Evolutionary conservation across 2,329 filamentous ascomycete species (phyloP).

Genomic region (Exophiala lecanii-corni): DNA sequence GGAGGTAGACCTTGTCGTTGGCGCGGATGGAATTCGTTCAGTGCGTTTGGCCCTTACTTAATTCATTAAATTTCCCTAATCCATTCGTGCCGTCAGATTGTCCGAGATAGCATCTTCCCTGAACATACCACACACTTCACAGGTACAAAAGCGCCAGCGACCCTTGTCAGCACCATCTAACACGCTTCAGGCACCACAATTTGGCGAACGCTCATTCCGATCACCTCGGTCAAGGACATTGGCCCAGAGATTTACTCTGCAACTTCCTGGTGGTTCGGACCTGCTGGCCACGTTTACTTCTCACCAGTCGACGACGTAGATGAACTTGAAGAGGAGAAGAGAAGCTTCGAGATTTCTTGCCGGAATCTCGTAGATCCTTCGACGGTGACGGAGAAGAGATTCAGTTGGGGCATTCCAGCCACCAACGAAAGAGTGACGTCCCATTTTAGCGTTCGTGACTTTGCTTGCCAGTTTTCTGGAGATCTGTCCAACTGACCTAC

Average conservation of each 20-base stretch:
- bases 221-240: constrained; percentile 32
- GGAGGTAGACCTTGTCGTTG: constrained; percentile 29
- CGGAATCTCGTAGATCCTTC: constrained; percentile 32
- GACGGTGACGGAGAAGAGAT: constrained; percentile 15
- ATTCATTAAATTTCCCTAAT: no score
- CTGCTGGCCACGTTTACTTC: constrained; percentile 40
- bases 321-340: constrained; percentile 25
- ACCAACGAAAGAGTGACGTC: constrained; percentile 27
- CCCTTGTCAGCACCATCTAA: constrained; percentile 24
- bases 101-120: constrained; percentile 40
- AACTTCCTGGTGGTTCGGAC: constrained; percentile 44
- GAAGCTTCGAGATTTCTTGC: constrained; percentile 38
- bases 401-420: constrained; percentile 25
- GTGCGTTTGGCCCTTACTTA: constrained; percentile 1
- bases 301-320: constrained; percentile 35
- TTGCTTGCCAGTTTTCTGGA: no score
- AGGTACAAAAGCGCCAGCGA: constrained; percentile 24
- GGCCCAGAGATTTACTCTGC: constrained; percentile 28
- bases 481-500: no score
- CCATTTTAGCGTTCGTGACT: constrained; percentile 38
- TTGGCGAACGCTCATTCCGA: constrained; percentile 43
- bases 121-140: constrained; percentile 45
- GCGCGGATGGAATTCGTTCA: constrained; percentile 31
- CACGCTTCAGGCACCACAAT: constrained; percentile 43
- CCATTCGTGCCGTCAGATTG: constrained; percentile 30